A percentile compares a stretch with the other conserved stretches of the same genome.
These are phyloP conservation scores for Arabidopsis hybrid DNA, from an alignment of 441 rosid species.

Conservation along the genomic window DNA sequence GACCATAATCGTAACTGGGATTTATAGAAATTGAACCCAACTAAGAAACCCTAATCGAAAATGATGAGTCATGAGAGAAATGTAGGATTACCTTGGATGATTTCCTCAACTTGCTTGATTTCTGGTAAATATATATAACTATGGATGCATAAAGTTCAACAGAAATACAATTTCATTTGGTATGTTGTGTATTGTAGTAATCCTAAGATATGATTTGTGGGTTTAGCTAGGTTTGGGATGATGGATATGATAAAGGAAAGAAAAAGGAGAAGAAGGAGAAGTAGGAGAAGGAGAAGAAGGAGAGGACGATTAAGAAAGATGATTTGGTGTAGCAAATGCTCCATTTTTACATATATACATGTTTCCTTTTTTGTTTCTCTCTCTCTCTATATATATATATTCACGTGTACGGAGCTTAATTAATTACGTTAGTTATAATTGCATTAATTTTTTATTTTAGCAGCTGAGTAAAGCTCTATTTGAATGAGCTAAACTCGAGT, in stretches of 20 bases:
- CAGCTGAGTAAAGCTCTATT: neutral
- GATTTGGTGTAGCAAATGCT: constrained; percentile 18
- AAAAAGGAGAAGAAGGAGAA: neutral
- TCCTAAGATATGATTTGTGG: constrained; percentile 6
- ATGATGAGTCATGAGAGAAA: neutral
- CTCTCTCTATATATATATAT: neutral
- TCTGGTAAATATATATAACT: constrained; percentile 6
- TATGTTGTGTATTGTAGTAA: neutral
- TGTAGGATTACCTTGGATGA: constrained; percentile 37
- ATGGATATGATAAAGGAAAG: neutral
- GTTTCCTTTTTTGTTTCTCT: neutral
- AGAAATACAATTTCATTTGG: constrained; percentile 1
- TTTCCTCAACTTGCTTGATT: constrained; percentile 24
- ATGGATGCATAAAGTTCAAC: neutral
- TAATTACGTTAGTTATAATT: neutral
- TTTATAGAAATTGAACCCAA: neutral
- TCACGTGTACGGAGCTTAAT: constrained; percentile 5
- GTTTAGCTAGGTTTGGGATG: neutral
- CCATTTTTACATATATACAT: constrained; percentile 16
- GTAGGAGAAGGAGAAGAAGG: neutral
- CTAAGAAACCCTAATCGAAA: constrained; percentile 1
- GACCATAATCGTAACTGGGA: neutral
- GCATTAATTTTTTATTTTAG: neutral
- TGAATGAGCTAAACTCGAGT: neutral
- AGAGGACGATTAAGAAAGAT: constrained; percentile 21